Evolutionary conservation across 2,329 filamentous ascomycete genomes (phyloP).

Genomic region (Hymenoscyphus albidus): DNA sequence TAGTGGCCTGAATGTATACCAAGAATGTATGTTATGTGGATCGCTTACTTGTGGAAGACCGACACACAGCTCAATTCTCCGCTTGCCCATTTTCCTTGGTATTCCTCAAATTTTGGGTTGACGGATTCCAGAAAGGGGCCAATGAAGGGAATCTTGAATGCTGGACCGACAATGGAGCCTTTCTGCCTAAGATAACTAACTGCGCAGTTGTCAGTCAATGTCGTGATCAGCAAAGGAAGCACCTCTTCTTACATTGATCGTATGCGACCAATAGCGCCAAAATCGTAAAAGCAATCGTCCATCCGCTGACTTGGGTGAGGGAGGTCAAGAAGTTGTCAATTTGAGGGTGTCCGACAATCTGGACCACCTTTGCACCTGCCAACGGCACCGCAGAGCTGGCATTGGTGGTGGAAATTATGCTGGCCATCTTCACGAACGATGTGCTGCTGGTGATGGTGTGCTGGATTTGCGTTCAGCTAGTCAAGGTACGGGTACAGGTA

Average conservation of each 20-base stretch:
- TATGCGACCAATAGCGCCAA: conserved; percentile 72
- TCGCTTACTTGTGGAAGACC: conserved; percentile 94
- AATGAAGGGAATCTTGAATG: conserved; percentile 79
- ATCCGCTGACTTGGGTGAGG: conserved; percentile 43
- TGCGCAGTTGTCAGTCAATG: conserved; percentile 36
- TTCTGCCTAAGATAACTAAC: conserved; percentile 73
- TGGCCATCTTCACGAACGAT: conserved; percentile 5
- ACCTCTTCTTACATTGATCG: conserved; percentile 71
- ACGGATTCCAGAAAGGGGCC: conserved; percentile 94
- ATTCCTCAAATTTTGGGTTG: conserved; percentile 86
- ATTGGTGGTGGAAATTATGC: conserved; percentile 23
- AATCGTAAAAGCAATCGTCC: conserved; percentile 66
- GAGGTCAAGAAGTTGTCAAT: conserved; percentile 26
- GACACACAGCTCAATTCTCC: conserved; percentile 93
- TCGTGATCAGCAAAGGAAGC: neutral
- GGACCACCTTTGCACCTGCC: conserved; percentile 31
- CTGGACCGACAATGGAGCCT: conserved; percentile 69
- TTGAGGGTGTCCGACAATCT: conserved; percentile 26
- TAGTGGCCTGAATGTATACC: neutral
- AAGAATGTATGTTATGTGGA: neutral
- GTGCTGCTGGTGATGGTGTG: neutral
- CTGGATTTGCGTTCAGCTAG: neutral
- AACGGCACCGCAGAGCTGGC: conserved; percentile 33
- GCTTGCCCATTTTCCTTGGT: conserved; percentile 88
- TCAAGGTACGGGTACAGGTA: neutral